phyloP scores from a whole-genome alignment of 2,329 filamentous ascomycete genomes.

The Colletotrichum scovillei region DNA sequence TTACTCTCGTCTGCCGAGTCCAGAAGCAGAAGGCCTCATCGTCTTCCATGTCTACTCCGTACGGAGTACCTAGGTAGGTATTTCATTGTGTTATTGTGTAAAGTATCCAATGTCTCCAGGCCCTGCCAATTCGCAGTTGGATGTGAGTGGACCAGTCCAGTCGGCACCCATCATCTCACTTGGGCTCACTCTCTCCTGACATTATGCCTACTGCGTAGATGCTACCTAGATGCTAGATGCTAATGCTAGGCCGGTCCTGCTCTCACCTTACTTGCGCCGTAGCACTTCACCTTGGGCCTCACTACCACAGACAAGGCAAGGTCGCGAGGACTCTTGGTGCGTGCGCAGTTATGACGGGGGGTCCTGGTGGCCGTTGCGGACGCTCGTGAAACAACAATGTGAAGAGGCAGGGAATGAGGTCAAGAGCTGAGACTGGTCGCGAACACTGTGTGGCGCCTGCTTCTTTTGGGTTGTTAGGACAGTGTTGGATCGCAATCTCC shows the following conservation, averaged over 20 bases:
- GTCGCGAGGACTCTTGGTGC: constrained; percentile 23
- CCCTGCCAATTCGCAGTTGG: background rate
- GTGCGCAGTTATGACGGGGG: constrained; percentile 22
- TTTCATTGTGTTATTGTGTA: too few relatives aligned
- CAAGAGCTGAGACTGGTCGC: constrained; percentile 12
- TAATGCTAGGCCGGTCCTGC: background rate
- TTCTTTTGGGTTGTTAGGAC: fast-evolving
- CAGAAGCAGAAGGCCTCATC: background rate
- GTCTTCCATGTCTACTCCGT: too few relatives aligned
- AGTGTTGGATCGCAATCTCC: constrained; percentile 18
- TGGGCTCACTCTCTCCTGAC: background rate
- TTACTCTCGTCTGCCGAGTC: background rate
- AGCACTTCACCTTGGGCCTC: constrained; percentile 10
- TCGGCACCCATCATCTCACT: background rate
- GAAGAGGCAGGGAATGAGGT: constrained; percentile 29
- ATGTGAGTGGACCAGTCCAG: constrained; percentile 1
- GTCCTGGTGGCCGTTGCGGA: constrained; percentile 33
- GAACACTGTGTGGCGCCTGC: constrained; percentile 6
- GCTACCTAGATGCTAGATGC: background rate
- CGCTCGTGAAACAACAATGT: constrained; percentile 35
- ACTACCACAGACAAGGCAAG: constrained; percentile 33
- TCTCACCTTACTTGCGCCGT: constrained; percentile 2
- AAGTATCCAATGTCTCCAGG: background rate
- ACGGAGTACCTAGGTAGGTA: too few relatives aligned
- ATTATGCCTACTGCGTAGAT: background rate